Percentiles rank a stretch among this genome's conserved stretches.
Evolutionary conservation across 2,329 filamentous ascomycete species (phyloP).

Genomic region (Cytospora mali): DNA sequence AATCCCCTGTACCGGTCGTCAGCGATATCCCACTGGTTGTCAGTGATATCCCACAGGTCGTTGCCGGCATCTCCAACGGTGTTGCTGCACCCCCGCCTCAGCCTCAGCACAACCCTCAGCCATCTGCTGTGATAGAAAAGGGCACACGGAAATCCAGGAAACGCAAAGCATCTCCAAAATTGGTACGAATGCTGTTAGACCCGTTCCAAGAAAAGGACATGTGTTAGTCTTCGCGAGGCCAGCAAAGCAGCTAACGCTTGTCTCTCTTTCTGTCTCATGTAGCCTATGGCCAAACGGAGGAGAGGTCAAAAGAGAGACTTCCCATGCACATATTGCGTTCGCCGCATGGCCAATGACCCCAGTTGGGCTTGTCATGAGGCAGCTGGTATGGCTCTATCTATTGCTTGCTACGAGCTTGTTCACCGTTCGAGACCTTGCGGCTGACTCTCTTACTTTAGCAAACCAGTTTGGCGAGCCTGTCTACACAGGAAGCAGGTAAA

Average conservation of each 20-base stretch:
- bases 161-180: constrained; percentile 7
- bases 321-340: constrained; percentile 18
- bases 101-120: neutral
- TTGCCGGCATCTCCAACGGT: neutral
- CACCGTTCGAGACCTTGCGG: neutral
- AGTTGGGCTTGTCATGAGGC: constrained; percentile 23
- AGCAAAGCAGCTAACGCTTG: neutral
- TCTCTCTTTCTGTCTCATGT: neutral
- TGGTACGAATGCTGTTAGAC: constrained; percentile 1
- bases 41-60: constrained; percentile 3
- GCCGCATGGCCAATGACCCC: constrained; percentile 20
- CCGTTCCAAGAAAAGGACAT: neutral
- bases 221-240: neutral
- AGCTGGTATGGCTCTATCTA: neutral
- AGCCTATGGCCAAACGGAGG: constrained; percentile 15
- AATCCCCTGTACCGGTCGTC: constrained; percentile 16
- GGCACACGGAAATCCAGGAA: neutral
- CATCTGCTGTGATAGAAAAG: neutral
- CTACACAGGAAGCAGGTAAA: constrained; percentile 18
- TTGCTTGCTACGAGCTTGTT: neutral
- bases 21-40: constrained; percentile 20
- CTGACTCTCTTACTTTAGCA: neutral
- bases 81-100: neutral
- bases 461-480: constrained; percentile 2
- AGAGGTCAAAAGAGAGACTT: constrained; percentile 7